Percentiles rank a stretch among this genome's conserved stretches.
Conservation (phyloP, 1,284 basidiomycete species). For the Malassezia japonica region DNA sequence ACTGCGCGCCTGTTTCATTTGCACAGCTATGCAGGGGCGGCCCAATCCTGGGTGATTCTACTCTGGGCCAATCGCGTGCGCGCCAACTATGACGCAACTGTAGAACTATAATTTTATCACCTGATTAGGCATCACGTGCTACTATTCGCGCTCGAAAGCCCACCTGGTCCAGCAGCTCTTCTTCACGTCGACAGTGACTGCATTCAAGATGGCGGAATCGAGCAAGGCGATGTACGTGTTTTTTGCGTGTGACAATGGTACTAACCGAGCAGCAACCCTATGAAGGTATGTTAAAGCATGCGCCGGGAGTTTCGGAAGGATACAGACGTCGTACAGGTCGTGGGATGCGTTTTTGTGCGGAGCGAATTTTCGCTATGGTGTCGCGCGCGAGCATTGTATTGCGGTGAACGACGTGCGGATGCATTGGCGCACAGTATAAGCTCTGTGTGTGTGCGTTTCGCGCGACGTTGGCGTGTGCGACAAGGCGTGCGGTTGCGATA, state of each 20-base stretch:
- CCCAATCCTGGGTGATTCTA: background rate
- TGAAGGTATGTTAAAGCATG: constrained; percentile 33
- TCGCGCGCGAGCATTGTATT: background rate
- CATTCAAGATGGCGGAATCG: constrained; percentile 38
- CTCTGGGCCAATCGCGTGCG: background rate
- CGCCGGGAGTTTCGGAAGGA: no score
- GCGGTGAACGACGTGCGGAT: no score
- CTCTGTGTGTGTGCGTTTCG: no score
- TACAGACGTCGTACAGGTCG: background rate
- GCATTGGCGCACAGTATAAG: no score
- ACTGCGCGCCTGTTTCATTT: background rate
- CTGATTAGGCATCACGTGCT: constrained; percentile 6
- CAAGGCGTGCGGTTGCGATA: no score
- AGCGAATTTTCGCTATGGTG: no score
- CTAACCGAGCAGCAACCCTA: constrained; percentile 34
- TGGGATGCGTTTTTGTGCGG: background rate
- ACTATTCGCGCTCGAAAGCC: background rate
- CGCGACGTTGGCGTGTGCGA: no score
- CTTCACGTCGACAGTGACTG: constrained; percentile 18
- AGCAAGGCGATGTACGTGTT: constrained; percentile 42
- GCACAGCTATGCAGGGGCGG: background rate
- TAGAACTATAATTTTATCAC: constrained; percentile 14
- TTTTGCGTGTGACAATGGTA: background rate
- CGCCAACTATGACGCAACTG: background rate
- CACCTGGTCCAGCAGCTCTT: constrained; percentile 1